Conservation (phyloP, 176 grass and related monocot genomes). For the Cocos nucifera region DNA sequence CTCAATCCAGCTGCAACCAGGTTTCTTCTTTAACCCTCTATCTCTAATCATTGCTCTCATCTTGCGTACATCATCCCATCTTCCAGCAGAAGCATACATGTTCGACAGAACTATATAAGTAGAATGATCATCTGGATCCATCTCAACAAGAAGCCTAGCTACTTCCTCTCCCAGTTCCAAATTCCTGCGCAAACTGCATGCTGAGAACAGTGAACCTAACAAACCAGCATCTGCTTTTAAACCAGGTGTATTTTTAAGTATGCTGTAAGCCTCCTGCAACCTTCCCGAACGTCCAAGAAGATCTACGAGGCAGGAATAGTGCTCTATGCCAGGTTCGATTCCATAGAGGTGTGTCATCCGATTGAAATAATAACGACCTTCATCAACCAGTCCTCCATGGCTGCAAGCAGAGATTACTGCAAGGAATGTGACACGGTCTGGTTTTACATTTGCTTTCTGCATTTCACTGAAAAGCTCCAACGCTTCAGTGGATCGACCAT, state of each 20-base stretch:
- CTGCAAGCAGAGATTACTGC: slow-evolving; percentile 15
- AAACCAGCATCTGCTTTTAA: slow-evolving; percentile 13
- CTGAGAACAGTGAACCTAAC: slow-evolving; percentile 14
- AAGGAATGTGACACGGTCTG: slow-evolving; percentile 23
- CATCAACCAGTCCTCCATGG: slow-evolving; percentile 23
- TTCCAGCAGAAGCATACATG: slow-evolving; percentile 17
- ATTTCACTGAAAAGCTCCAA: slow-evolving; percentile 20
- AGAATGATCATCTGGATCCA: slow-evolving; percentile 26
- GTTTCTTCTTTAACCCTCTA: slow-evolving; percentile 23
- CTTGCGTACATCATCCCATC: slow-evolving; percentile 16
- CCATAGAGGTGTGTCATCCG: slow-evolving; percentile 10
- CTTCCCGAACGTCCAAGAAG: slow-evolving; percentile 21
- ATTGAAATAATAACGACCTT: slow-evolving; percentile 13
- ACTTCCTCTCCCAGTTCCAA: slow-evolving; percentile 13
- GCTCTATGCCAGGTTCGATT: slow-evolving; percentile 17
- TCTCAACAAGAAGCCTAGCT: slow-evolving; percentile 14
- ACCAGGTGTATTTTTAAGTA: slow-evolving; percentile 8
- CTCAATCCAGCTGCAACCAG: slow-evolving; percentile 31
- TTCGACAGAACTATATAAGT: slow-evolving; percentile 12
- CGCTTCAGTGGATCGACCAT: slow-evolving; percentile 11
- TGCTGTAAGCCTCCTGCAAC: slow-evolving; percentile 6
- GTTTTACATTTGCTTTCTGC: slow-evolving; percentile 12
- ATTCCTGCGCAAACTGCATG: slow-evolving; percentile 19
- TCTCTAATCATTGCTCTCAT: slow-evolving; percentile 8
- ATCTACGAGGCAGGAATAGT: slow-evolving; percentile 25